Evolutionary conservation across 2,329 filamentous ascomycete genomes (phyloP).

Genomic region (Neopestalotiopsis sp.): DNA sequence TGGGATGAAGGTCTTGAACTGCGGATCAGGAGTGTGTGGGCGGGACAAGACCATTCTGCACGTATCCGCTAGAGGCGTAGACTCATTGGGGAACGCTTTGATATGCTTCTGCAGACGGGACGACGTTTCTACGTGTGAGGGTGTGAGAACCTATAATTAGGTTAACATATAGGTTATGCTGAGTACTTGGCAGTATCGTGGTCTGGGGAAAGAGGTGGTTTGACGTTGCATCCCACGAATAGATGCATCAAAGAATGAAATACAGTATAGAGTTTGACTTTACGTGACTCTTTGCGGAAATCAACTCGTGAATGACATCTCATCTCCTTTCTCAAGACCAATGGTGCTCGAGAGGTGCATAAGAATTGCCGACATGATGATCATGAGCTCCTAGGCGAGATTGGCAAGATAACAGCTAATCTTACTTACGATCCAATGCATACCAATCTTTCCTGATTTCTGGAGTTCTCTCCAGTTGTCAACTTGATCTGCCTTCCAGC

Average conservation of each 20-base stretch:
- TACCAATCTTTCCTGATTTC: constrained; percentile 23
- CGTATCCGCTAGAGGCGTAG: constrained; percentile 24
- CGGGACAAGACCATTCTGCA: constrained; percentile 26
- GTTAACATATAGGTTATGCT: neutral
- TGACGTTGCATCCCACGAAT: neutral
- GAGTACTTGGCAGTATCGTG: neutral
- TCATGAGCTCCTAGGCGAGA: constrained; percentile 27
- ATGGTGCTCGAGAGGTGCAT: neutral
- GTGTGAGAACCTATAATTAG: constrained; percentile 24
- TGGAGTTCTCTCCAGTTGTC: constrained; percentile 29
- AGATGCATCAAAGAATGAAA: neutral
- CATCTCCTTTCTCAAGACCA: neutral
- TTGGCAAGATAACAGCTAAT: constrained; percentile 15
- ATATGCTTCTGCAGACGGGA: constrained; percentile 30
- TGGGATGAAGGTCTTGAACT: constrained; percentile 29
- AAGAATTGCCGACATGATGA: neutral
- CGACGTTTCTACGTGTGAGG: constrained; percentile 19
- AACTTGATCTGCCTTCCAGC: constrained; percentile 30
- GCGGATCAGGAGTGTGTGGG: constrained; percentile 24
- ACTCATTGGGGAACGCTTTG: constrained; percentile 25
- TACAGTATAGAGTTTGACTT: neutral
- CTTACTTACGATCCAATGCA: constrained; percentile 26
- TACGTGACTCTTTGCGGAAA: neutral
- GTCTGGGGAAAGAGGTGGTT: neutral
- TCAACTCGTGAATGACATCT: neutral